These are phyloP conservation scores for Phytophthora pistaciae DNA, from an alignment of 352 stramenopile genomes.

Conservation along the genomic window DNA sequence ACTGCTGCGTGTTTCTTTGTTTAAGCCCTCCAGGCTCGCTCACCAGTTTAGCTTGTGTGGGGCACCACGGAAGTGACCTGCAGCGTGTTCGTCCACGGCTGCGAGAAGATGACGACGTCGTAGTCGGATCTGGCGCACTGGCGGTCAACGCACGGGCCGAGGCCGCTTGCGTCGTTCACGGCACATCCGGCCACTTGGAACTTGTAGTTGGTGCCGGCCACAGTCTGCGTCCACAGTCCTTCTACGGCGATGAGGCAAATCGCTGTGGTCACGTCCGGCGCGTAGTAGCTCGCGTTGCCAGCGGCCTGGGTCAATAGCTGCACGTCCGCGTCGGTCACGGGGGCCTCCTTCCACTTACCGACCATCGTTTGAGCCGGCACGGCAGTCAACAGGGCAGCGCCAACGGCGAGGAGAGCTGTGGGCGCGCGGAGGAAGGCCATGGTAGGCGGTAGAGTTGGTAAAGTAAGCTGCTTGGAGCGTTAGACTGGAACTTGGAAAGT, in stretches of 20 bases:
- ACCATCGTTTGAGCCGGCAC: constrained; percentile 24
- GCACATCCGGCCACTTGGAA: constrained; percentile 53
- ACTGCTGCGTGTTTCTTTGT: no score
- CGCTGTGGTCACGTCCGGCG: constrained; percentile 32
- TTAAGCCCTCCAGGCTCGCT: no score
- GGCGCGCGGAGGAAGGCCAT: constrained; percentile 21
- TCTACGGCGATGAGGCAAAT: constrained; percentile 55
- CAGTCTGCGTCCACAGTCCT: constrained; percentile 44
- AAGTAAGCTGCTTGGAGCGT: constrained; percentile 16
- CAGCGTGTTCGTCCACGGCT: constrained; percentile 48
- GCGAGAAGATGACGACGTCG: constrained; percentile 47
- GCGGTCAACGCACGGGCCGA: constrained; percentile 45
- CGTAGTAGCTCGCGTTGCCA: constrained; percentile 43
- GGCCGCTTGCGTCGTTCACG: constrained; percentile 38
- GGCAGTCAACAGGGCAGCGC: constrained; percentile 14
- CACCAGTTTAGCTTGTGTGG: not conserved
- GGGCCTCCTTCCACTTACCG: constrained; percentile 29
- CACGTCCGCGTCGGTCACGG: constrained; percentile 33
- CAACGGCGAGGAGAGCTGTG: not conserved
- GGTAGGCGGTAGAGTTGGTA: not conserved
- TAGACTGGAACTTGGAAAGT: constrained; percentile 25
- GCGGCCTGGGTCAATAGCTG: constrained; percentile 41
- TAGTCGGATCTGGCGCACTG: constrained; percentile 40
- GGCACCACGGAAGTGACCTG: constrained; percentile 46
- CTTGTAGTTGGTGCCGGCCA: constrained; percentile 65